These are phyloP conservation scores for Curvularia spicifera DNA, from an alignment of 2,329 filamentous ascomycete genomes.

Conservation along the genomic window DNA sequence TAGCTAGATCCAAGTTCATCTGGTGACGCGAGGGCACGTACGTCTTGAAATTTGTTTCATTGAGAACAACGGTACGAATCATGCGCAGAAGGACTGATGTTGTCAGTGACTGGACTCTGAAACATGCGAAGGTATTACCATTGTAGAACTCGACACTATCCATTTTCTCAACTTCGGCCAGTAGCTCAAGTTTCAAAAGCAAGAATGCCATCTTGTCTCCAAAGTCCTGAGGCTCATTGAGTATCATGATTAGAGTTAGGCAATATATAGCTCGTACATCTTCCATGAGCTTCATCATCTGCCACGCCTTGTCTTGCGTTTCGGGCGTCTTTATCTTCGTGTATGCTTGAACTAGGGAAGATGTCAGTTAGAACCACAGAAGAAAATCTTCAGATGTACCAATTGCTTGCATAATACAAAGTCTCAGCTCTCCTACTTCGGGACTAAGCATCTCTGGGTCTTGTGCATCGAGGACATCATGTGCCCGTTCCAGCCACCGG, in stretches of 20 bases:
- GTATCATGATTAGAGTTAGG: neutral
- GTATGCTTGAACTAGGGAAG: slow-evolving; percentile 60
- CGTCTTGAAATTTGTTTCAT: slow-evolving; percentile 68
- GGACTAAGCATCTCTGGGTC: slow-evolving; percentile 63
- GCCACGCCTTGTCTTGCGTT: slow-evolving; percentile 59
- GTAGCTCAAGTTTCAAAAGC: slow-evolving; percentile 71
- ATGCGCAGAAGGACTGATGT: slow-evolving; percentile 64
- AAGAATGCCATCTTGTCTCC: slow-evolving; percentile 70
- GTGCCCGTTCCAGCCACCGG: slow-evolving; percentile 76
- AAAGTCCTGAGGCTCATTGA: slow-evolving; percentile 53
- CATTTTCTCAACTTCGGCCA: slow-evolving; percentile 55
- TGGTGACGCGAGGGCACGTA: slow-evolving; percentile 32
- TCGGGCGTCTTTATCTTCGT: slow-evolving; percentile 58
- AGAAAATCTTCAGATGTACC: slow-evolving; percentile 34
- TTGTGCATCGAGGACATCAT: slow-evolving; percentile 63
- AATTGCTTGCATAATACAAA: slow-evolving; percentile 67
- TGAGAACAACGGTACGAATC: slow-evolving; percentile 65
- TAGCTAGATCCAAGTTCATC: neutral
- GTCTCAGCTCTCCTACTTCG: slow-evolving; percentile 67
- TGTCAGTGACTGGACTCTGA: slow-evolving; percentile 17
- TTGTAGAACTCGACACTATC: slow-evolving; percentile 51
- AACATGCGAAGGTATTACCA: slow-evolving; percentile 34
- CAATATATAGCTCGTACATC: slow-evolving; percentile 36
- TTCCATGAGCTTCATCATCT: slow-evolving; percentile 67
- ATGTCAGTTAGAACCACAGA: slow-evolving; percentile 13